Conservation (phyloP, 805 yeast genomes). For the Nematodospora valgi region DNA sequence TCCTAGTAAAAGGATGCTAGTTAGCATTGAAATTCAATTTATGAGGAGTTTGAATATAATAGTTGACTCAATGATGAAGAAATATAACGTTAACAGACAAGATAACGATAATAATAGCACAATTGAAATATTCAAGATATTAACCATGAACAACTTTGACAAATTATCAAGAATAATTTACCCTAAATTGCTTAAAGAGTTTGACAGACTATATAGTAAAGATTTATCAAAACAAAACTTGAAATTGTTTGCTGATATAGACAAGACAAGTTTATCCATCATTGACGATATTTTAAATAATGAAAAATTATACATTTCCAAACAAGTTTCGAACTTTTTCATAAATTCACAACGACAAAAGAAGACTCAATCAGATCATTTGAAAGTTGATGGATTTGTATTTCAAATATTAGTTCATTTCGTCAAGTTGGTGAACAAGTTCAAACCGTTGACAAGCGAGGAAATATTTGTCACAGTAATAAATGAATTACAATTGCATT, state of each 20-base stretch:
- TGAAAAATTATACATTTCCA: constrained; percentile 33
- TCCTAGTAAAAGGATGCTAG: constrained; percentile 38
- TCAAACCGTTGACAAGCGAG: constrained; percentile 38
- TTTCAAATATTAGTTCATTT: constrained; percentile 39
- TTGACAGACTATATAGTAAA: constrained; percentile 34
- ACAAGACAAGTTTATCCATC: constrained; percentile 36
- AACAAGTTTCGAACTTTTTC: constrained; percentile 24
- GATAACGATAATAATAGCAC: neutral
- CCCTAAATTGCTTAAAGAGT: constrained; percentile 29
- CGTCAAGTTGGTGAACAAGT: constrained; percentile 35
- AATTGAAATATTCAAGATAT: constrained; percentile 31
- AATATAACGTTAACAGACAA: constrained; percentile 27
- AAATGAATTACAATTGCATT: constrained; percentile 35
- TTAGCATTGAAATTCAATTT: constrained; percentile 43
- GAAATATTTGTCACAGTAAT: constrained; percentile 34
- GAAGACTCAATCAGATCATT: no score
- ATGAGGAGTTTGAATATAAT: constrained; percentile 41
- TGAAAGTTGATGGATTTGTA: constrained; percentile 36
- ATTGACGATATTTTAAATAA: constrained; percentile 37
- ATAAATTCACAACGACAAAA: constrained; percentile 1
- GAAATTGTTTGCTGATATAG: constrained; percentile 40
- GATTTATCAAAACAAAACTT: constrained; percentile 34
- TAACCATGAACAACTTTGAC: constrained; percentile 44
- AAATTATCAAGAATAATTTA: constrained; percentile 27
- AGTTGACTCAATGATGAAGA: constrained; percentile 40